These are phyloP conservation scores for Asterophora lycoperdoides DNA, from an alignment of 768 basidiomycete species.

Conservation along the genomic window DNA sequence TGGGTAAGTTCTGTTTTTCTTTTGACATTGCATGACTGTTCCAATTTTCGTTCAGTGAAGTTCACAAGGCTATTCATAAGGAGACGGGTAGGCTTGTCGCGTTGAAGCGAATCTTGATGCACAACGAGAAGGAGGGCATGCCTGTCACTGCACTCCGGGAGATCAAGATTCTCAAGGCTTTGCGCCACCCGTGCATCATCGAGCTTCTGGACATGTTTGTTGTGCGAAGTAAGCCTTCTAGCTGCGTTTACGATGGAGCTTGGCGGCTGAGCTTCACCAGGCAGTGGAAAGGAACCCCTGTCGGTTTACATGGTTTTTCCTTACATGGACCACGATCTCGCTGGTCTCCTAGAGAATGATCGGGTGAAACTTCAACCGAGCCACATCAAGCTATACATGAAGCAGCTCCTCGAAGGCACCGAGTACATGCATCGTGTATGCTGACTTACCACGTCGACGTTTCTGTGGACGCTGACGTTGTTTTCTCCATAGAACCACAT, in stretches of 20 bases:
- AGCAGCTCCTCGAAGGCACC: slow-evolving; percentile 92
- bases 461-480: slow-evolving; percentile 8
- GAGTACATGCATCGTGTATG: slow-evolving; percentile 92
- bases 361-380: slow-evolving; percentile 77
- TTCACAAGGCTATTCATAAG: slow-evolving; percentile 80
- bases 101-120: slow-evolving; percentile 92
- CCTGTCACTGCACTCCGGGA: slow-evolving; percentile 95
- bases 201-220: slow-evolving; percentile 92
- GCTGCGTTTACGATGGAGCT: not conserved
- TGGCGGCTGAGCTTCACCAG: slow-evolving; percentile 26
- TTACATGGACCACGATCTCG: slow-evolving; percentile 99
- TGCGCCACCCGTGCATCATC: slow-evolving; percentile 83
- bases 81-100: slow-evolving; percentile 65
- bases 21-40: slow-evolving; percentile 7
- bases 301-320: slow-evolving; percentile 99
- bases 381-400: slow-evolving; percentile 94
- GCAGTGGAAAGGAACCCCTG: slow-evolving; percentile 65
- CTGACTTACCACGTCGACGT: slow-evolving; percentile 2
- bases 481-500: slow-evolving; percentile 72
- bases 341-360: slow-evolving; percentile 89
- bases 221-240: slow-evolving; percentile 54
- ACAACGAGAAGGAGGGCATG: slow-evolving; percentile 96
- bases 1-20: slow-evolving; percentile 54
- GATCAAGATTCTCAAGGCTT: slow-evolving; percentile 91
- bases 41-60: slow-evolving; percentile 55